Evolutionary conservation across 495 filamentous ascomycete species (phyloP).

Genomic region (Podospora comata): DNA sequence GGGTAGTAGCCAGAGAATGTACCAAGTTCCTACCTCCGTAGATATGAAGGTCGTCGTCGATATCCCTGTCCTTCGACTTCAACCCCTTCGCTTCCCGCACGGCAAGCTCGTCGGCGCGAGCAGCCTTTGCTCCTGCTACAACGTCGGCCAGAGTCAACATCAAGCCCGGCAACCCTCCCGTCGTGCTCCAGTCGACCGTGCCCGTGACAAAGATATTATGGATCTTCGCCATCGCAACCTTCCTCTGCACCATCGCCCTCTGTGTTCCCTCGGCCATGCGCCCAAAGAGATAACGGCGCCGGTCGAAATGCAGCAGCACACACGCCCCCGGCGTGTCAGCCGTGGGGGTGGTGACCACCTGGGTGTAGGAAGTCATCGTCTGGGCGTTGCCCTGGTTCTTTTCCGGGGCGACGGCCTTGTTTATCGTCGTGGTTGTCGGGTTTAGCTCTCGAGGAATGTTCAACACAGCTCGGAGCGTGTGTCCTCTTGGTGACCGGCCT

Average conservation of each 20-base stretch:
- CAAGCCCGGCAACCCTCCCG: conserved; percentile 79
- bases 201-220: conserved; percentile 80
- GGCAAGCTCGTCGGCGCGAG: conserved; percentile 22
- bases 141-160: conserved; percentile 77
- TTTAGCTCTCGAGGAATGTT: neutral
- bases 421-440: neutral
- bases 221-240: conserved; percentile 56
- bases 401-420: neutral
- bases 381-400: neutral
- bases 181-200: conserved; percentile 65
- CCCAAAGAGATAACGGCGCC: conserved; percentile 84
- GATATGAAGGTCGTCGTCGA: conserved; percentile 54
- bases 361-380: conserved; percentile 43
- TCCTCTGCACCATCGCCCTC: conserved; percentile 66
- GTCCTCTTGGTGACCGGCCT: neutral
- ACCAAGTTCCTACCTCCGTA: conserved; percentile 75
- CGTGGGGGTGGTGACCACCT: conserved; percentile 80
- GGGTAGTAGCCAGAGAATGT: conserved; percentile 75
- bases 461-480: neutral
- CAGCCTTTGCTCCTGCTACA: conserved; percentile 32
- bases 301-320: conserved; percentile 71
- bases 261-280: conserved; percentile 81
- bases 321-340: conserved; percentile 82
- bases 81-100: conserved; percentile 33
- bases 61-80: conserved; percentile 2